phyloP scores from a whole-genome alignment of 2,329 filamentous ascomycete genomes.

The Chaetomium strumarium region DNA sequence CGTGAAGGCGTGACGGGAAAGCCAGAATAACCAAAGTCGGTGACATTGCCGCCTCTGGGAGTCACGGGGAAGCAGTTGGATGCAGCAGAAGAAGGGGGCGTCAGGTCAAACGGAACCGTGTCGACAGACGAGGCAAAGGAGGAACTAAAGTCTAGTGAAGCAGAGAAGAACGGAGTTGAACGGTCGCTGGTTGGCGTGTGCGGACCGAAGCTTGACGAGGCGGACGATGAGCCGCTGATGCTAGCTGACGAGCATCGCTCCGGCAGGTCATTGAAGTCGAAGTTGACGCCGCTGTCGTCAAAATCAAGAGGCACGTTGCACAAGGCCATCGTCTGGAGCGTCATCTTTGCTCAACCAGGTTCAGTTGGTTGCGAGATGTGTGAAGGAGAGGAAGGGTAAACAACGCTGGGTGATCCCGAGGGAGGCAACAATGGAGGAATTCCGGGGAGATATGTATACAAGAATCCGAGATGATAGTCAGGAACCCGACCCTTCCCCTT shows the following conservation, averaged over 20 bases:
- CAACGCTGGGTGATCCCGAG: slow-evolving; percentile 3
- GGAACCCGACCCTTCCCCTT: slow-evolving; percentile 5
- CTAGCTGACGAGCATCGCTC: slow-evolving; percentile 24
- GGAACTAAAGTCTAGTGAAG: slow-evolving; percentile 22
- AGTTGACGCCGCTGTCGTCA: slow-evolving; percentile 23
- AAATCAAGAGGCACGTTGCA: slow-evolving; percentile 30
- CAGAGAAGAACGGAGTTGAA: slow-evolving; percentile 27
- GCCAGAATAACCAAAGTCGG: slow-evolving; percentile 9
- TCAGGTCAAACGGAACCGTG: slow-evolving; percentile 27
- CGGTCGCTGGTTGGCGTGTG: slow-evolving; percentile 31
- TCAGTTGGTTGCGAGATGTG: neutral
- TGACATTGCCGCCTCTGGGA: slow-evolving; percentile 6
- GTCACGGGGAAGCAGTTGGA: slow-evolving; percentile 28
- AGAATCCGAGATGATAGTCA: slow-evolving; percentile 14
- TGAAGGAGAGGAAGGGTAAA: neutral
- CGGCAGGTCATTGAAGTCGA: slow-evolving; percentile 23
- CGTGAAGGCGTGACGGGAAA: slow-evolving; percentile 19
- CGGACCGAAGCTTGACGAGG: slow-evolving; percentile 28
- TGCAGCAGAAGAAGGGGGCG: slow-evolving; percentile 29
- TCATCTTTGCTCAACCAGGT: slow-evolving; percentile 15
- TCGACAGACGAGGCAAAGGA: slow-evolving; percentile 27
- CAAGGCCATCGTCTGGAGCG: slow-evolving; percentile 13
- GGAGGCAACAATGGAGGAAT: slow-evolving; percentile 14
- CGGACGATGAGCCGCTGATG: slow-evolving; percentile 27
- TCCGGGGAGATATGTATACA: slow-evolving; percentile 18